Evolutionary conservation across 2,329 filamentous ascomycete species (phyloP), one percentile per base, ranked within the genome.

Genomic region (Rachicladosporium sp.): DNA sequence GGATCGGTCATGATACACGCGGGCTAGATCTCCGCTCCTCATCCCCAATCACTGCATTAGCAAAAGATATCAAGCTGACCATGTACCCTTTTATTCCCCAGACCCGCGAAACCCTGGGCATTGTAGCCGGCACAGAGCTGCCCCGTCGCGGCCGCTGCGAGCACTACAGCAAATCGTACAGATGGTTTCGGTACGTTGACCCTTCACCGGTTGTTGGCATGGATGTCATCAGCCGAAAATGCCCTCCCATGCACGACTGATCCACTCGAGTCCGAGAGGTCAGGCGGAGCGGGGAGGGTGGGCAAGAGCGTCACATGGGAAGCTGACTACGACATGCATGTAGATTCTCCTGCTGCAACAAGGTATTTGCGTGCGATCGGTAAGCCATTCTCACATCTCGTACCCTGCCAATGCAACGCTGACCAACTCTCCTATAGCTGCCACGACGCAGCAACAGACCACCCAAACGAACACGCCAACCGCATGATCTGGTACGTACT

Each of bases 381-480:
- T 70, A 61, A 43, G 61, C 54, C 31, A 27, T 54, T 27, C 30
- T 30, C 23, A 27, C 23, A 27, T 7, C 23, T 27, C 30, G 29
- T 9, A 35, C 37, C 29, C 12, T 11, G 11, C 9, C 15, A 32
- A 35, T 40, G 13, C 31, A 35, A 31, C 10, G 9, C 30, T 10
- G 42, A 35, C 38, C 43, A 42, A 44, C 40, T 35, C 27, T 9
- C 10, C 23, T 27, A n/a, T 53, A 74, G 72, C 63, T 93, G 85
- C 61, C 85, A 93, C 53, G 83, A 91, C 56, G 70, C 65, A 10
- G 70, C 64, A 7, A 75, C 78, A 50, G 78, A 81, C 37, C 85
- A 93, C 62, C 65, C 73, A 6, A 79, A 83, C 47, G 85, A 91
- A 62, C 85, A 84, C 70, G 85, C 85, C 6, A 85, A 80, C 52